These are phyloP conservation scores for Panaeolus papilionaceus DNA, from an alignment of 768 basidiomycete species.

Conservation along the genomic window DNA sequence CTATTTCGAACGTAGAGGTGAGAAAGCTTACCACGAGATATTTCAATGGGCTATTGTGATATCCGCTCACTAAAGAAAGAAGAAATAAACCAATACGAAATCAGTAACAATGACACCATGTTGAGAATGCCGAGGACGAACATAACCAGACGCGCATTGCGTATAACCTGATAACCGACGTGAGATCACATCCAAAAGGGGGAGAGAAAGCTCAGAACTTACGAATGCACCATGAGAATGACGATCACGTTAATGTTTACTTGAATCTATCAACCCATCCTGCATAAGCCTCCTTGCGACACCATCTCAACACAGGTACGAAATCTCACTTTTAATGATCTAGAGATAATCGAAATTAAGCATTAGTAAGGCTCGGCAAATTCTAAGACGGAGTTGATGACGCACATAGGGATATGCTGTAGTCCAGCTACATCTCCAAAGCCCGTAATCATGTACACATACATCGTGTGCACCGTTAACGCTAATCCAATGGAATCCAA, in stretches of 20 bases:
- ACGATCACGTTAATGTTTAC: conserved; percentile 50
- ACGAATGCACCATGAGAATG: conserved; percentile 51
- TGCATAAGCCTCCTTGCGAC: neutral
- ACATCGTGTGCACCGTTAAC: conserved; percentile 41
- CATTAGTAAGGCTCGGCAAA: neutral
- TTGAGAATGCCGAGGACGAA: conserved; percentile 33
- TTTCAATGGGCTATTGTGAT: conserved; percentile 41
- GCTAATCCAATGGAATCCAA: conserved; percentile 43
- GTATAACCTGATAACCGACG: conserved; percentile 42
- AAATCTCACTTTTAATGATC: conserved; percentile 41
- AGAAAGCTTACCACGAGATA: conserved; percentile 40
- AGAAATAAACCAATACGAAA: neutral
- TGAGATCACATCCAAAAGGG: neutral
- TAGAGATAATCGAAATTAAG: neutral
- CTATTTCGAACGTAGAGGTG: conserved; percentile 12
- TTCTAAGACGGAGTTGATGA: neutral
- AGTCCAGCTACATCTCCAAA: conserved; percentile 39
- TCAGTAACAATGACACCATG: conserved; percentile 1
- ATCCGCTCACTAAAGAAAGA: conserved; percentile 32
- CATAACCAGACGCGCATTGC: conserved; percentile 53
- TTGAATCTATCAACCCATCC: conserved; percentile 40
- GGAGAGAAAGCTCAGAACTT: conserved; percentile 21
- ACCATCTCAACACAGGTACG: neutral
- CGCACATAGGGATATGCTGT: neutral
- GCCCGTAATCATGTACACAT: conserved; percentile 41